A percentile compares a stretch with the other conserved stretches of the same genome.
Evolutionary conservation across 2,329 filamentous ascomycete species (phyloP).

Genomic region (Cordyceps tenuipes): DNA sequence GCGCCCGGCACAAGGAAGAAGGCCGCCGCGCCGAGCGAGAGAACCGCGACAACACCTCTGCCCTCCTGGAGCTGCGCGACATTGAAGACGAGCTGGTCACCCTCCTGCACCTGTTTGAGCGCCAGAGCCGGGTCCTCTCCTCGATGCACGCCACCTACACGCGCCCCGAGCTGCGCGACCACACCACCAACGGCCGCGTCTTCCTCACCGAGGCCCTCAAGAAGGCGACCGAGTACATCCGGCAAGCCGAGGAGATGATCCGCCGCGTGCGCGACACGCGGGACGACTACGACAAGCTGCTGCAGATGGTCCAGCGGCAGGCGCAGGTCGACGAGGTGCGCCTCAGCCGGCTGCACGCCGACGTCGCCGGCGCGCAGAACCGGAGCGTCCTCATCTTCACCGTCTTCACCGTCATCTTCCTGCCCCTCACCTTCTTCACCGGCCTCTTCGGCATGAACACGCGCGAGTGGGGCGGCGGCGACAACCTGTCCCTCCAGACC

Average conservation of each 20-base stretch:
- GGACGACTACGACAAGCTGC: constrained; percentile 55
- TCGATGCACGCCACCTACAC: constrained; percentile 38
- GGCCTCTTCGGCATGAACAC: constrained; percentile 59
- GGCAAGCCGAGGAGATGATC: constrained; percentile 48
- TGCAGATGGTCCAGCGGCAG: constrained; percentile 59
- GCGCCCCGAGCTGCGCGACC: constrained; percentile 30
- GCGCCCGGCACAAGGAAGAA: constrained; percentile 31
- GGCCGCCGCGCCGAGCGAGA: constrained; percentile 42
- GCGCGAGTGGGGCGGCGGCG: constrained; percentile 46
- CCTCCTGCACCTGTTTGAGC: constrained; percentile 47
- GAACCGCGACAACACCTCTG: constrained; percentile 55
- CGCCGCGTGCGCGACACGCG: constrained; percentile 48
- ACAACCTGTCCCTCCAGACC: constrained; percentile 33
- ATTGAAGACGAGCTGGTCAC: constrained; percentile 56
- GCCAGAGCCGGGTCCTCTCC: constrained; percentile 43
- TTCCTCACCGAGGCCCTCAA: constrained; percentile 46
- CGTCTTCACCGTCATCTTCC: constrained; percentile 53
- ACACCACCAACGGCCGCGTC: constrained; percentile 37
- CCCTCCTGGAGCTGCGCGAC: constrained; percentile 53
- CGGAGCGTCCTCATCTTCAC: constrained; percentile 60
- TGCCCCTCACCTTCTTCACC: constrained; percentile 58
- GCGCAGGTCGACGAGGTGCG: constrained; percentile 59
- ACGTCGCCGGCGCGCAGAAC: constrained; percentile 53
- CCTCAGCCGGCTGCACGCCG: constrained; percentile 53
- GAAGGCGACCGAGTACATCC: constrained; percentile 46